Base-by-base conservation (phyloP, 192 early-diverging fungal species). In the Mortierella alpina region DNA sequence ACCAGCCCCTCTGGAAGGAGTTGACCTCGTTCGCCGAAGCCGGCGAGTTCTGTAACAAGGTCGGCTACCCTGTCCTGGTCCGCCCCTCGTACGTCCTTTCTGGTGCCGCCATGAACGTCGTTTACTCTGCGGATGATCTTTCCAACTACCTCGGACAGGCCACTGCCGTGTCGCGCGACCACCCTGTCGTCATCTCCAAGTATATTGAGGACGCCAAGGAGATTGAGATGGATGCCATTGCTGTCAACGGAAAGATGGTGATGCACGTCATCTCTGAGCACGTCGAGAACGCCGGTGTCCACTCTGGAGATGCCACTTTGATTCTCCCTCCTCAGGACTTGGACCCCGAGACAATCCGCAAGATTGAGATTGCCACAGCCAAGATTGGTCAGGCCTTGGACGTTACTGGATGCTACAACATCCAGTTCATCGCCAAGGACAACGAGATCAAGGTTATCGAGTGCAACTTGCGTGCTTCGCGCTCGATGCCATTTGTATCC, bases 381-480 rank as follows among this genome's bases (percentile, higher is more conserved):
- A 97, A 97, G 68, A 95, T 99, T 65, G 97, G 90, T 41, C 88
- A 90, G 73, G 96, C 96, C 15, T 85, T 99, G 50, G 93, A 97
- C 55, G 93, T 98, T 15, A 99, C 97, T 14, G 97, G 97, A 17
- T 97, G 96, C 18, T 94, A 88, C 89, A 99, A 99, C 87, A 99
- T 99, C 83, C 97, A 99, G 86, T 96, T 99, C 73, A 98, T 99
- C 86, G 96, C 95, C 82, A 99, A 98, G 89, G 94, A 99, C 86
- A 97, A 96, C 78, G 96, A 98, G 83, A 95, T 99, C 86, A 99
- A 99, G 89, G 94, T 99, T 59, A 99, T 99, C 73, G 97, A 99
- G 83, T 99, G 97, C 86, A 99, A 99, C 73, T 90, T 99, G 42
- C 94, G 97, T 58, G 96, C 97, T 0, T 93, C 97, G 22, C 91